These are phyloP conservation scores for Ophiosphaerella herpotricha DNA, from an alignment of 2,329 filamentous ascomycete species.

Conservation along the genomic window DNA sequence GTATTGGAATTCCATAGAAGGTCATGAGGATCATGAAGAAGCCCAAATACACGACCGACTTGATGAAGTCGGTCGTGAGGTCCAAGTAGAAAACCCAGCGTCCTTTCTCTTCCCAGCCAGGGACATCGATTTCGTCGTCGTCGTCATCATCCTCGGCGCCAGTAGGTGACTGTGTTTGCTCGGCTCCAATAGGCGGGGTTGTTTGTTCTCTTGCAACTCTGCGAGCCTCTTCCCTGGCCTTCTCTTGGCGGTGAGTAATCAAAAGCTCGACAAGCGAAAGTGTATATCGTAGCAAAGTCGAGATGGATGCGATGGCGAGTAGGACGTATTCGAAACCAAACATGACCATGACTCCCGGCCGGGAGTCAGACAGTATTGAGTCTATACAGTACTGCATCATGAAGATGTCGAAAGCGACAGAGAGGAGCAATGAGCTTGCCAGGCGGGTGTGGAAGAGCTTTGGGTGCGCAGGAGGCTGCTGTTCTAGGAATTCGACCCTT, in stretches of 20 bases:
- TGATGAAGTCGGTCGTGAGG: conserved; percentile 85
- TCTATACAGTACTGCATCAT: conserved; percentile 82
- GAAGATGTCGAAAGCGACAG: conserved; percentile 76
- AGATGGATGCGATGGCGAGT: conserved; percentile 76
- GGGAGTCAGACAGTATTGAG: conserved; percentile 81
- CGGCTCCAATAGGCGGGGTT: conserved; percentile 59
- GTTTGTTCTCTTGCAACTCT: conserved; percentile 64
- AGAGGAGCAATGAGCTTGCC: conserved; percentile 75
- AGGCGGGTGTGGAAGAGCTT: conserved; percentile 85
- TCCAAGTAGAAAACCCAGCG: conserved; percentile 90
- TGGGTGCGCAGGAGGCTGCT: conserved; percentile 89
- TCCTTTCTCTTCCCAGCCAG: conserved; percentile 95
- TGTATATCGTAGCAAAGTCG: conserved; percentile 77
- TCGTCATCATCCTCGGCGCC: conserved; percentile 79
- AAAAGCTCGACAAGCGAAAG: conserved; percentile 78
- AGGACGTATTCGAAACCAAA: conserved; percentile 98
- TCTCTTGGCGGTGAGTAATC: conserved; percentile 75
- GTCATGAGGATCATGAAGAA: conserved; percentile 93
- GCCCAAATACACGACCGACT: conserved; percentile 82
- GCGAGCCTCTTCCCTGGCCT: conserved; percentile 56
- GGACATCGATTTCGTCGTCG: conserved; percentile 91
- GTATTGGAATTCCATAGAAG: conserved; percentile 94
- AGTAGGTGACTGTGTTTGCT: conserved; percentile 45
- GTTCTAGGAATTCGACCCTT: conserved; percentile 89
- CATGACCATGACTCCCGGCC: conserved; percentile 99